These are phyloP conservation scores for Phialocephala subalpina DNA, from an alignment of 2,329 filamentous ascomycete species.

Conservation along the genomic window DNA sequence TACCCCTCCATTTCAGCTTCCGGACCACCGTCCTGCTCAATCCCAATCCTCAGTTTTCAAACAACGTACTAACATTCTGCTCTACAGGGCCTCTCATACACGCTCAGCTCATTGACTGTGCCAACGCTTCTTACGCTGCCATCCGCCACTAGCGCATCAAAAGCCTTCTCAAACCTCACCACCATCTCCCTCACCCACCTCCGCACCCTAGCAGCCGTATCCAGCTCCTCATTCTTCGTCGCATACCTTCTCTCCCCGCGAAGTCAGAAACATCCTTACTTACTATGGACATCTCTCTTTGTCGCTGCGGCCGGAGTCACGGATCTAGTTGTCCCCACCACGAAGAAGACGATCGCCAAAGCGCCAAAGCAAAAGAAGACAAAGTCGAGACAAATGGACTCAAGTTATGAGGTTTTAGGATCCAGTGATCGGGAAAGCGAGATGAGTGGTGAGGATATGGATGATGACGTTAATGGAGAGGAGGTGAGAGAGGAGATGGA, in stretches of 20 bases:
- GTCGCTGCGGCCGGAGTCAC: conserved; percentile 61
- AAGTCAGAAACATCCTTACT: conserved; percentile 83
- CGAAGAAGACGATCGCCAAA: conserved; percentile 17
- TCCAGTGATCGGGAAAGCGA: conserved; percentile 52
- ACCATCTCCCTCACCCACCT: conserved; percentile 70
- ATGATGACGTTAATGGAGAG: conserved; percentile 64
- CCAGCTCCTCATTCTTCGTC: conserved; percentile 75
- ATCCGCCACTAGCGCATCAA: conserved; percentile 73
- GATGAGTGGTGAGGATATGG: conserved; percentile 56
- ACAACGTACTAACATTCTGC: background rate
- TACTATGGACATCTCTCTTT: conserved; percentile 83
- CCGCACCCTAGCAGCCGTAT: conserved; percentile 71
- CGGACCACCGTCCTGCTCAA: conserved; percentile 4
- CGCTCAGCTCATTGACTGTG: conserved; percentile 78
- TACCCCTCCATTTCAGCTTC: conserved; percentile 26
- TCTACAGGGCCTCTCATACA: conserved; percentile 84
- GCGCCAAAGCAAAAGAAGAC: conserved; percentile 32
- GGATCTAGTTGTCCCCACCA: conserved; percentile 37
- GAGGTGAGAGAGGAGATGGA: conserved; percentile 66
- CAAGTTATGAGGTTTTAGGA: conserved; percentile 74
- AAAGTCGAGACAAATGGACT: conserved; percentile 60
- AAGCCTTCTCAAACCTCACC: conserved; percentile 74
- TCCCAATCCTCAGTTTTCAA: too few relatives aligned
- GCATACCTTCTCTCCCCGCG: conserved; percentile 81
- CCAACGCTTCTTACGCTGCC: conserved; percentile 84